Evolutionary conservation across 805 yeast species (phyloP), one percentile per base, ranked within the genome.

Genomic region (Phaffomyces antillensis): DNA sequence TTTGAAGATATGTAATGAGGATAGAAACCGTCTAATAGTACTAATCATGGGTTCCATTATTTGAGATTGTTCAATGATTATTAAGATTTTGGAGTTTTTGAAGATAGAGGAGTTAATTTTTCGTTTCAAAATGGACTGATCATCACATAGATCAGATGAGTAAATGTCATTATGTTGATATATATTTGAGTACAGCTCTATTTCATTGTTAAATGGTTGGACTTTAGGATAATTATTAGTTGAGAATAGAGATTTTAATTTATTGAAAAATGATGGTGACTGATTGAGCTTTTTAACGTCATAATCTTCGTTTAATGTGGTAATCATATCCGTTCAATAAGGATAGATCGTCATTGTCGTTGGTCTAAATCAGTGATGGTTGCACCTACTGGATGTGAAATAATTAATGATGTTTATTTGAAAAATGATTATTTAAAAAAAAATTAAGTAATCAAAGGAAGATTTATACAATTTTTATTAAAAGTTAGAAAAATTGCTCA

Each of bases 21-120:
- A 58, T 90, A 95, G 61, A 90, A 84, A 10, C 96, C 96, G 61
- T 87, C 96, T 26, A 91, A 62, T 0, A 96, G 86, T 2, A 90
- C 69, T 39, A 89, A 59, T 30, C 12, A 32, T 53, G 45, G 7
- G 63, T 59, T 4, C 63, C 63, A 36, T 59, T 59, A 13, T 44
- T 45, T 17, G 20, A 42, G 20, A 5, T 2, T 10, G 5, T 9
- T 36, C 16, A 15, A 33, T 11, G 39, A 36, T 4, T 18, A 4
- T 20, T n/a, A 15, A 16, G 16, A 15, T 16, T 36, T 28, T 42
- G 47, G 35, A 17, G 34, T 51, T 40, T 36, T n/a, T 2, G 23
- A 12, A 6, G 44, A 17, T 1, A 49, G 3, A 8, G 51, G 41
- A 3, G 41, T 48, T 17, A 46, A 39, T n/a, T 18, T 52, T 54